These are phyloP conservation scores for Mallotus japonicus DNA, from an alignment of 441 rosid species.

Conservation along the genomic window DNA sequence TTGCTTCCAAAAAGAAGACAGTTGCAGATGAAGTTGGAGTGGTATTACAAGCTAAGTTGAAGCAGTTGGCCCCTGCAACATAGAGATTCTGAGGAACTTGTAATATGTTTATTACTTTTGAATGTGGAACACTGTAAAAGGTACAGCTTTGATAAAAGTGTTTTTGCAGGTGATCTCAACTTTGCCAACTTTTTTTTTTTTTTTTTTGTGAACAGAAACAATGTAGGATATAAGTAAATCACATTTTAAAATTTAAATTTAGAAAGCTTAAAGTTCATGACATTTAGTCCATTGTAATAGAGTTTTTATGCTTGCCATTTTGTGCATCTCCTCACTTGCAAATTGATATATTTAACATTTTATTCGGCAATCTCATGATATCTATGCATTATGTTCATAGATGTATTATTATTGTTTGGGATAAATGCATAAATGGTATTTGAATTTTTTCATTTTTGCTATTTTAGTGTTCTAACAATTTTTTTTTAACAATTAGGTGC, in stretches of 20 bases:
- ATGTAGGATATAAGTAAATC: background rate
- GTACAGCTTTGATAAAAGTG: background rate
- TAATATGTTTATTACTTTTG: conserved; percentile 16
- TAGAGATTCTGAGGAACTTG: conserved; percentile 20
- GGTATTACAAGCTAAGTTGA: conserved; percentile 69
- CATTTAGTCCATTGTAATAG: background rate
- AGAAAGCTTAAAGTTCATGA: background rate
- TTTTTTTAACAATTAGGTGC: too few species aligned
- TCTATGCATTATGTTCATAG: background rate
- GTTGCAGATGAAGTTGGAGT: conserved; percentile 82
- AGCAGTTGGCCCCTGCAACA: conserved; percentile 57
- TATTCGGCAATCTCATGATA: background rate
- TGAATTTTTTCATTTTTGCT: too few species aligned
- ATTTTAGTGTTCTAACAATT: too few species aligned
- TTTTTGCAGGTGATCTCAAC: background rate
- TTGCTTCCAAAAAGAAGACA: conserved; percentile 81
- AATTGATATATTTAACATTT: background rate
- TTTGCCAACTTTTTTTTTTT: background rate
- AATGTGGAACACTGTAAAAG: background rate
- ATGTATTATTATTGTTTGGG: too few species aligned
- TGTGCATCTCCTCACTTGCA: background rate
- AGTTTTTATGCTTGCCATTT: background rate
- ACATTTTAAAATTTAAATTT: background rate
- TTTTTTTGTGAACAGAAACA: background rate
- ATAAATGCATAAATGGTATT: too few species aligned